Evolutionary conservation across 2,329 filamentous ascomycete genomes (phyloP).

Genomic region (Purpureocillium takamizusanense): DNA sequence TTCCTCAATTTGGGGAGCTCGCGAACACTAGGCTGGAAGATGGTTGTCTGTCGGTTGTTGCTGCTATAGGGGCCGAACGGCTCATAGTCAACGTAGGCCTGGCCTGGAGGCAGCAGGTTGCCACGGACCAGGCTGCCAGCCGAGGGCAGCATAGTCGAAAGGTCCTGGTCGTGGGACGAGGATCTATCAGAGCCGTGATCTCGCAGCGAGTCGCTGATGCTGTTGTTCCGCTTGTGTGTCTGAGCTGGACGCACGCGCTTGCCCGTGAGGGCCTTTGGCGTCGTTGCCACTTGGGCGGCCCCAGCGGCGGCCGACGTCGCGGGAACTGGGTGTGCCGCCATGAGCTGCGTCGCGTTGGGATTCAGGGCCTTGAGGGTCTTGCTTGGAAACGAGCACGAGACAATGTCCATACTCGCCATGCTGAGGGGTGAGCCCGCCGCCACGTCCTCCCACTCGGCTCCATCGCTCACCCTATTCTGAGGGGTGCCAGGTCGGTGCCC

Average conservation of each 20-base stretch:
- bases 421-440: conserved; percentile 42
- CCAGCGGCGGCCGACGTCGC: conserved; percentile 37
- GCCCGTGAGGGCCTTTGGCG: conserved; percentile 47
- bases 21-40: conserved; percentile 32
- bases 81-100: conserved; percentile 67
- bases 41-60: conserved; percentile 42
- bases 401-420: conserved; percentile 48
- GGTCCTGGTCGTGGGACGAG: conserved; percentile 44
- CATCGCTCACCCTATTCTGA: conserved; percentile 21
- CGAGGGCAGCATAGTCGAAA: conserved; percentile 56
- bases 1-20: conserved; percentile 35
- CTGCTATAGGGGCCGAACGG: conserved; percentile 38
- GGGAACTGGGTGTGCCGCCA: conserved; percentile 48
- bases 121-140: conserved; percentile 82
- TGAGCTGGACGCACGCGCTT: conserved; percentile 50
- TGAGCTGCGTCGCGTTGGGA: conserved; percentile 27
- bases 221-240: conserved; percentile 74
- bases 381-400: conserved; percentile 55
- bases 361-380: conserved; percentile 35
- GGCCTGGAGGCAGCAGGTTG: conserved; percentile 71
- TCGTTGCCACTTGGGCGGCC: conserved; percentile 44
- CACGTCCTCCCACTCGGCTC: conserved; percentile 11
- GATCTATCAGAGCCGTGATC: conserved; percentile 51
- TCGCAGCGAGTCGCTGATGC: conserved; percentile 75
- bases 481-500: conserved; percentile 39